Evolutionary conservation across 1,139 yeast genomes (phyloP).

Genomic region (Pichia sp.): DNA sequence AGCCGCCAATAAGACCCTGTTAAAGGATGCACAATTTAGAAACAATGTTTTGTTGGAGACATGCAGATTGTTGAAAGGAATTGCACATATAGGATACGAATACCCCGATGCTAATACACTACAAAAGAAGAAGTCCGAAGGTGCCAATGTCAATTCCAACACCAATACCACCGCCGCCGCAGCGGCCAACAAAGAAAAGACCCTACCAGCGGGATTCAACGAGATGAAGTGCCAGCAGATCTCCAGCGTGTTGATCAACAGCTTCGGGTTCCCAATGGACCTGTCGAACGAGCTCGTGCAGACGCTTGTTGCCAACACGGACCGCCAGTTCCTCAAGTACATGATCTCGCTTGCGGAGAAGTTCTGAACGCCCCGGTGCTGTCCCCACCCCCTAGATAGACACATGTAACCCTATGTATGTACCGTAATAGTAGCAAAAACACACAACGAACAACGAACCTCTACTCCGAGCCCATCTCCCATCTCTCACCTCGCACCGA

Average conservation of each 20-base stretch:
- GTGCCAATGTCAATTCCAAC: too few species aligned
- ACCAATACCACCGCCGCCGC: conserved; percentile 14
- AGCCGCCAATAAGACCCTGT: conserved; percentile 49
- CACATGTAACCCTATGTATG: too few species aligned
- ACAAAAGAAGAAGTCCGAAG: conserved; percentile 28
- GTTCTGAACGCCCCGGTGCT: conserved; percentile 3
- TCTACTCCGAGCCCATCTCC: too few species aligned
- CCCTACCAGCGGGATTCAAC: conserved; percentile 21
- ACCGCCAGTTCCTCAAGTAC: conserved; percentile 63
- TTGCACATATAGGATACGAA: conserved; percentile 40
- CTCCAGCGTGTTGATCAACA: conserved; percentile 41
- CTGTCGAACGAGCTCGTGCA: conserved; percentile 57
- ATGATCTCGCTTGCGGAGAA: conserved; percentile 55
- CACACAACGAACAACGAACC: too few species aligned
- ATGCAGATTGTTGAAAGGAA: conserved; percentile 64
- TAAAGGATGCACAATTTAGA: conserved; percentile 78
- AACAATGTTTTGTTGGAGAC: conserved; percentile 68
- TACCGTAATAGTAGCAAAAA: too few species aligned
- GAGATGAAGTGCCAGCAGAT: conserved; percentile 30
- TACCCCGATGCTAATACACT: conserved; percentile 29
- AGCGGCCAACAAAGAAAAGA: conserved; percentile 29
- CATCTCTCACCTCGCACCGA: too few species aligned
- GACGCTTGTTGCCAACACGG: conserved; percentile 51
- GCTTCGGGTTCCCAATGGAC: conserved; percentile 55
- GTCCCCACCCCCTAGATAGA: too few species aligned